phyloP scores from a whole-genome alignment of 345 rosid genomes.

The Eucalyptus brandiana region DNA sequence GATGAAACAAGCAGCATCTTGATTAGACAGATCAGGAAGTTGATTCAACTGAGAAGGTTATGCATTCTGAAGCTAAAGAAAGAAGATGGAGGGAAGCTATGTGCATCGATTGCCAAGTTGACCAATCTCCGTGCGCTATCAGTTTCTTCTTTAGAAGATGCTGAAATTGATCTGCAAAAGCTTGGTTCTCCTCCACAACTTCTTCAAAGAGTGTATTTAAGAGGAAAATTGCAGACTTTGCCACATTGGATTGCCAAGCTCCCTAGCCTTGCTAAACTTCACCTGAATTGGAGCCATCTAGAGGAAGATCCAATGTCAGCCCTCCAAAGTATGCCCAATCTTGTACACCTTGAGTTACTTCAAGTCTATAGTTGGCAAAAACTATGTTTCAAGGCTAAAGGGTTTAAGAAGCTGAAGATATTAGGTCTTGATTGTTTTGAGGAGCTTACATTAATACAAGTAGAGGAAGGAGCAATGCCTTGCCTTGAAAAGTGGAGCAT shows the following conservation, averaged over 20 bases:
- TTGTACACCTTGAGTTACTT: slow-evolving; percentile 12
- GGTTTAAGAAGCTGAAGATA: slow-evolving; percentile 9
- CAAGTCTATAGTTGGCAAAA: background rate
- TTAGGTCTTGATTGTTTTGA: slow-evolving; percentile 6
- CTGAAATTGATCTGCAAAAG: slow-evolving; percentile 3
- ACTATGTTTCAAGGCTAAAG: background rate
- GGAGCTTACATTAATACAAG: background rate
- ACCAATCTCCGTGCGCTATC: background rate
- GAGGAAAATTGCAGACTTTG: background rate
- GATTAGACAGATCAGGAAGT: slow-evolving; percentile 1
- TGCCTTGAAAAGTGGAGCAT: slow-evolving; percentile 1
- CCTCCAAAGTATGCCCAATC: slow-evolving; percentile 7
- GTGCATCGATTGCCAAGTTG: background rate
- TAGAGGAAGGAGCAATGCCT: slow-evolving; percentile 12
- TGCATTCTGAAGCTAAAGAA: slow-evolving; percentile 7
- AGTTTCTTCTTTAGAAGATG: background rate
- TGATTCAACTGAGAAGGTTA: slow-evolving; percentile 4
- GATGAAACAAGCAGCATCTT: background rate
- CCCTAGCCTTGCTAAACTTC: background rate
- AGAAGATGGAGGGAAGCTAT: slow-evolving; percentile 2
- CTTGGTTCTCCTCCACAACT: slow-evolving; percentile 3
- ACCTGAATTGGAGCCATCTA: slow-evolving; percentile 2
- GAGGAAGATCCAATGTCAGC: slow-evolving; percentile 2
- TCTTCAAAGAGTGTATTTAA: background rate
- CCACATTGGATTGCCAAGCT: slow-evolving; percentile 9